phyloP scores from a whole-genome alignment of 805 yeast genomes.

The Ogataea pini region DNA sequence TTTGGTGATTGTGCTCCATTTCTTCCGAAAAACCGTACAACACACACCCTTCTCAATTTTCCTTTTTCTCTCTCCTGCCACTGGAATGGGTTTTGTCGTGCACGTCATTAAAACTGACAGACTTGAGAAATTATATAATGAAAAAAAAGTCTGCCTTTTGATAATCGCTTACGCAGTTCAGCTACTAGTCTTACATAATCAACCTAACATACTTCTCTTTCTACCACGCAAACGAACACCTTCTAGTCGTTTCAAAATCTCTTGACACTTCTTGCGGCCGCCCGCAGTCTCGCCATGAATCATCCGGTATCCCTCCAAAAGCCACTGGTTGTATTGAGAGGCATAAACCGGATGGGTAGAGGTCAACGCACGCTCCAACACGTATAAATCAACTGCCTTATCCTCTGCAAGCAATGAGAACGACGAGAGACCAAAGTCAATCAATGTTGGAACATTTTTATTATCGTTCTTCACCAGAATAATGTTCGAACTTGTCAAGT shows the following conservation, averaged over 20 bases:
- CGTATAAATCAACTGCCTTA: conserved; percentile 96
- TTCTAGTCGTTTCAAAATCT: conserved; percentile 64
- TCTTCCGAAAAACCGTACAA: conserved; percentile 9
- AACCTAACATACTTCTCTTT: conserved; percentile 91
- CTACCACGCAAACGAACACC: conserved; percentile 91
- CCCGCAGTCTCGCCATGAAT: conserved; percentile 37
- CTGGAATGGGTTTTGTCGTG: neutral
- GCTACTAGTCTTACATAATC: neutral
- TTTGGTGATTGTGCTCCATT: neutral
- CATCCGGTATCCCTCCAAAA: conserved; percentile 65
- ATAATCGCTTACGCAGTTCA: too few relatives aligned
- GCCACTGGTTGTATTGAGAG: conserved; percentile 62
- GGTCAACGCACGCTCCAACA: conserved; percentile 83
- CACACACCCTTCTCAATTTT: conserved; percentile 1
- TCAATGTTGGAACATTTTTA: conserved; percentile 54
- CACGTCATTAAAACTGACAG: neutral
- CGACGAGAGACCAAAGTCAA: conserved; percentile 90
- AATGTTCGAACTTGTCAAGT: conserved; percentile 86
- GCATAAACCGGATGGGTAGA: conserved; percentile 87
- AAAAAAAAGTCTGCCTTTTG: neutral
- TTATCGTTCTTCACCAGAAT: conserved; percentile 44
- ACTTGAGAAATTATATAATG: too few relatives aligned
- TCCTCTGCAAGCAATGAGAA: conserved; percentile 79
- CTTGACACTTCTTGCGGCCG: conserved; percentile 44
- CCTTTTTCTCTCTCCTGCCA: neutral